phyloP scores from a whole-genome alignment of 2,329 filamentous ascomycete species.

The Curvularia sp. region DNA sequence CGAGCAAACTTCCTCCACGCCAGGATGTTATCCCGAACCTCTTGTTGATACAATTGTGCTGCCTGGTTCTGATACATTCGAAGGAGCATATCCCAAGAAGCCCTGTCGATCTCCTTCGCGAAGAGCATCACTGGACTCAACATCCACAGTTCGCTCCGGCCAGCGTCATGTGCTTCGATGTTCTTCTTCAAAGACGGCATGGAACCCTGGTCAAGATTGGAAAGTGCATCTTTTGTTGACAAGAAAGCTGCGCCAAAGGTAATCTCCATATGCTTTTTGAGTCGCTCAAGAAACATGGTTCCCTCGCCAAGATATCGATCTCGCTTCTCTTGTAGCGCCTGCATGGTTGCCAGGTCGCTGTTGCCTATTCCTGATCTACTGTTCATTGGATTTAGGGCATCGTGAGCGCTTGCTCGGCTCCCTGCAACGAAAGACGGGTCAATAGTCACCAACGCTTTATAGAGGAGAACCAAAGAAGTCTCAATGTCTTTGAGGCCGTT shows the following conservation, averaged over 20 bases:
- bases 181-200: conserved; percentile 68
- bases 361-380: conserved; percentile 68
- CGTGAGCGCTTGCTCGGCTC: conserved; percentile 54
- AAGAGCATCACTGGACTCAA: conserved; percentile 90
- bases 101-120: conserved; percentile 79
- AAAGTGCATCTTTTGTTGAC: conserved; percentile 69
- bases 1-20: conserved; percentile 81
- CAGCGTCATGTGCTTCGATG: conserved; percentile 70
- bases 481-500: conserved; percentile 81
- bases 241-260: conserved; percentile 79
- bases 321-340: conserved; percentile 92
- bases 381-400: conserved; percentile 48
- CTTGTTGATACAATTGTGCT: conserved; percentile 77
- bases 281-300: conserved; percentile 74
- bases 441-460: conserved; percentile 92
- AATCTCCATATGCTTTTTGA: conserved; percentile 81
- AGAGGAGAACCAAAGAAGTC: conserved; percentile 76
- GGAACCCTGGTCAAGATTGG: conserved; percentile 54
- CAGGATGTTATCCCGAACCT: conserved; percentile 78
- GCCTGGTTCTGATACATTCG: conserved; percentile 81
- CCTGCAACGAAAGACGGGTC: conserved; percentile 75
- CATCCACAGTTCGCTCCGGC: conserved; percentile 79
- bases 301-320: conserved; percentile 84
- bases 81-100: conserved; percentile 82
- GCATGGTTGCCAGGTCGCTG: conserved; percentile 82